Conservation (phyloP, 768 basidiomycete genomes). For the Melanogaster broomeanus region DNA sequence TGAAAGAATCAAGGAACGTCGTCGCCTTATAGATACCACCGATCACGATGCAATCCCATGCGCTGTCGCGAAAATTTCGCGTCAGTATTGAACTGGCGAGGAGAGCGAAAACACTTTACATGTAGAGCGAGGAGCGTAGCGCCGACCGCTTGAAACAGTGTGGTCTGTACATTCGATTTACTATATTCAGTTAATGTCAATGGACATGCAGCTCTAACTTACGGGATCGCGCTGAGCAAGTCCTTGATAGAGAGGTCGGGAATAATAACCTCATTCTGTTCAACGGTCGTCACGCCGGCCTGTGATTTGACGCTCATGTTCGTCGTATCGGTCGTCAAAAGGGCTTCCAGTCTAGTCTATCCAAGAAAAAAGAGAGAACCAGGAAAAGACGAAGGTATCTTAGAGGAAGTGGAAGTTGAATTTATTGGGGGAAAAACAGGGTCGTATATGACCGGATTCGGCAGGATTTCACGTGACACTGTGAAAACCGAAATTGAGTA, state of each 20-base stretch:
- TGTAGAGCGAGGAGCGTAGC: conserved; percentile 71
- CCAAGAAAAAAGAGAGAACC: conserved; percentile 1
- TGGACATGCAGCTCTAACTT: conserved; percentile 31
- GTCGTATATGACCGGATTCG: conserved; percentile 15
- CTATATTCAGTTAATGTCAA: background rate
- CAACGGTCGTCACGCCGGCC: conserved; percentile 32
- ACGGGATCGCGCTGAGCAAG: conserved; percentile 82
- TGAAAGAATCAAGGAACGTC: conserved; percentile 59
- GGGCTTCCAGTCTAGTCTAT: conserved; percentile 6
- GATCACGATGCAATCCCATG: conserved; percentile 77
- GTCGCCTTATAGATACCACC: conserved; percentile 67
- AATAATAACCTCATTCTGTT: conserved; percentile 66
- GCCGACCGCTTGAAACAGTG: conserved; percentile 94
- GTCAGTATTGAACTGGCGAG: conserved; percentile 9
- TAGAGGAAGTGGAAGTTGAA: background rate
- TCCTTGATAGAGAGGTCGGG: conserved; percentile 90
- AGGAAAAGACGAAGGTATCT: background rate
- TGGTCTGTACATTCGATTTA: conserved; percentile 41
- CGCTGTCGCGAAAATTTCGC: conserved; percentile 37
- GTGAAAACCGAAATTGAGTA: no score
- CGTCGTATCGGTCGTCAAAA: conserved; percentile 12
- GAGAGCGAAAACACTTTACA: conserved; percentile 47
- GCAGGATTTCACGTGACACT: conserved; percentile 31
- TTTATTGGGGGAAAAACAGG: conserved; percentile 33
- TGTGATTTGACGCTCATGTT: conserved; percentile 19